Evolutionary conservation across 1,284 basidiomycete genomes (phyloP).

Genomic region (Ganoderma boninense): DNA sequence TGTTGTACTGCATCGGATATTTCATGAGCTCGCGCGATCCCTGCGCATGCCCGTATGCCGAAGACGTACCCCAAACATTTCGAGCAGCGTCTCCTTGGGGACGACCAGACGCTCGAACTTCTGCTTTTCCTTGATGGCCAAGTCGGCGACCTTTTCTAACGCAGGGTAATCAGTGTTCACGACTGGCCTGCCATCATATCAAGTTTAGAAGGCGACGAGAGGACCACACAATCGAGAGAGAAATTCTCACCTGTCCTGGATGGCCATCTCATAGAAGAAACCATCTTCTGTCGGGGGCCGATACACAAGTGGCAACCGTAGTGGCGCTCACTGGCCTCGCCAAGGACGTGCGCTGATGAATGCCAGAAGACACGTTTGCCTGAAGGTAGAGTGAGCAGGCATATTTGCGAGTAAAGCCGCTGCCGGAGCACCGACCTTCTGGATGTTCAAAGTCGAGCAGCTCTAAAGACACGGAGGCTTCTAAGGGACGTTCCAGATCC

Average conservation of each 20-base stretch:
- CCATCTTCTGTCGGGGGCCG: slow-evolving; percentile 97
- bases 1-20: slow-evolving; percentile 83
- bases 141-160: slow-evolving; percentile 90
- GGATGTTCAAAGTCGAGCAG: slow-evolving; percentile 95
- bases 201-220: background rate
- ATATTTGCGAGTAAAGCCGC: background rate
- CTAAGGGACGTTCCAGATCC: slow-evolving; percentile 96
- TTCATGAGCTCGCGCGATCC: background rate
- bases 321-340: slow-evolving; percentile 96
- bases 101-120: slow-evolving; percentile 95
- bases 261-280: slow-evolving; percentile 99
- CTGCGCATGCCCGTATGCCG: slow-evolving; percentile 36
- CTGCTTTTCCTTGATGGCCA: slow-evolving; percentile 96
- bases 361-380: slow-evolving; percentile 99
- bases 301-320: slow-evolving; percentile 98
- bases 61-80: slow-evolving; percentile 89
- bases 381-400: slow-evolving; percentile 40
- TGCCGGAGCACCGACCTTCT: slow-evolving; percentile 68
- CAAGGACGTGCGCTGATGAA: slow-evolving; percentile 98
- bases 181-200: slow-evolving; percentile 62
- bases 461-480: slow-evolving; percentile 83
- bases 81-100: slow-evolving; percentile 91
- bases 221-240: no score
- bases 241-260: slow-evolving; percentile 64
- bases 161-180: slow-evolving; percentile 85